Evolutionary conservation across 2,329 filamentous ascomycete species (phyloP).

Genomic region (Raffaelea arxii): DNA sequence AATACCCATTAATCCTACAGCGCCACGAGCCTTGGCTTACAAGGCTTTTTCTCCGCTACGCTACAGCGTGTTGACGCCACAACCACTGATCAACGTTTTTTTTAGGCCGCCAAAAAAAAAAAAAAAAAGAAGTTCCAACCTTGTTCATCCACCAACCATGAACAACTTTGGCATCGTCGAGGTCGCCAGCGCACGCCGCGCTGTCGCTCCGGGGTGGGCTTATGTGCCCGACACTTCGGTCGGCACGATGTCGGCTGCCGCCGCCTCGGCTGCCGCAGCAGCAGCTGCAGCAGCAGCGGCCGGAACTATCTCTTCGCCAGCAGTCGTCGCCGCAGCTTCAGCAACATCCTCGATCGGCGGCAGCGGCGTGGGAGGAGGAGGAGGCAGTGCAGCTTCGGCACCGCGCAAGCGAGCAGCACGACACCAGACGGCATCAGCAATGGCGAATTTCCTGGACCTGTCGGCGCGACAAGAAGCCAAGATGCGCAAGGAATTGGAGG

Average conservation of each 20-base stretch:
- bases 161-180: slow-evolving; percentile 74
- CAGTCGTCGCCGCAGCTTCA: slow-evolving; percentile 42
- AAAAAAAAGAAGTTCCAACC: too few species aligned
- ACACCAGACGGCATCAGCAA: slow-evolving; percentile 30
- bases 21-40: too few species aligned
- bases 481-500: slow-evolving; percentile 69
- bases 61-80: too few species aligned
- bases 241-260: slow-evolving; percentile 37
- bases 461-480: slow-evolving; percentile 76
- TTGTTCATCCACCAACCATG: slow-evolving; percentile 27
- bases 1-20: too few species aligned
- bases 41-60: too few species aligned
- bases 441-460: slow-evolving; percentile 38
- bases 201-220: slow-evolving; percentile 76
- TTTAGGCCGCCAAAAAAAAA: too few species aligned
- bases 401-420: slow-evolving; percentile 58
- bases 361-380: too few species aligned
- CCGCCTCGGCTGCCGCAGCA: slow-evolving; percentile 54
- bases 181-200: slow-evolving; percentile 59
- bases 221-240: slow-evolving; percentile 69
- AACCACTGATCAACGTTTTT: too few species aligned
- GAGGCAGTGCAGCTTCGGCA: slow-evolving; percentile 40
- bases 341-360: slow-evolving; percentile 7
- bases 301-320: slow-evolving; percentile 51
- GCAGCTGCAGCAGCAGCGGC: slow-evolving; percentile 34